Base-by-base conservation (phyloP, 2,329 filamentous ascomycete species). In the Aspergillus aculeatinus region DNA sequence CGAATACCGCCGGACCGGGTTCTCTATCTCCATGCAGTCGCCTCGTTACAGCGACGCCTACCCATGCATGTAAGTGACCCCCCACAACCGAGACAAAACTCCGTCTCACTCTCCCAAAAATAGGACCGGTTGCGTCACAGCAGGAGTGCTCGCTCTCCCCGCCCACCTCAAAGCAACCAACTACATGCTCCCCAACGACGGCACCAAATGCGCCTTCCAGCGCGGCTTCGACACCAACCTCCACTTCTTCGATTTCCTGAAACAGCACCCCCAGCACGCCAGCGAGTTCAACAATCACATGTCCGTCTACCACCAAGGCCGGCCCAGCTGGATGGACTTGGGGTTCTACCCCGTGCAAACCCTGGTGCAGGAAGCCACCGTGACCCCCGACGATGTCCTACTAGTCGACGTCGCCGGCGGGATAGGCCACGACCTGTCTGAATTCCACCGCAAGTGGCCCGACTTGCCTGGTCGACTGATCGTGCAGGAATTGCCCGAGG, bases 401-500 rank as follows among this genome's bases (percentile, higher is more conserved):
- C 55, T 75, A n/a, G 77, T 81, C 1, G 79, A 82, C 65, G 67
- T 81, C 1, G 79, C 76, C 10, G 79, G 78, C 11, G 70, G 72
- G n/a, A 55, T 71, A 0, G 77, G 79, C 6, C 76, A 80, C 60
- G 74, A 80, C 62, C 55, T 78, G 9, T 63, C 63, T 5, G 70
- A 75, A 44, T 76, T 81, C 61, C 68, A 58, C 5, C 60, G 63
- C 0, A 74, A 76, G 54, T 74, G 75, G 59, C 76, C 77, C 0
- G 55, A 75, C 0, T 65, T 71, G 0, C 74, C 77, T 0, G 81
- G 81, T 2, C 70, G 74, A 6, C 69, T 83, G 5, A 66, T 84
- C 0, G 67, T 84, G 0, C 81, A 85, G 62, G 82, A 84, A 60
- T 71, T 80, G 2, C 73, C 76, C 0, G 65, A 71, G 2, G 77